Base-by-base conservation (phyloP, 768 basidiomycete genomes). In the Auricularia cornea region DNA sequence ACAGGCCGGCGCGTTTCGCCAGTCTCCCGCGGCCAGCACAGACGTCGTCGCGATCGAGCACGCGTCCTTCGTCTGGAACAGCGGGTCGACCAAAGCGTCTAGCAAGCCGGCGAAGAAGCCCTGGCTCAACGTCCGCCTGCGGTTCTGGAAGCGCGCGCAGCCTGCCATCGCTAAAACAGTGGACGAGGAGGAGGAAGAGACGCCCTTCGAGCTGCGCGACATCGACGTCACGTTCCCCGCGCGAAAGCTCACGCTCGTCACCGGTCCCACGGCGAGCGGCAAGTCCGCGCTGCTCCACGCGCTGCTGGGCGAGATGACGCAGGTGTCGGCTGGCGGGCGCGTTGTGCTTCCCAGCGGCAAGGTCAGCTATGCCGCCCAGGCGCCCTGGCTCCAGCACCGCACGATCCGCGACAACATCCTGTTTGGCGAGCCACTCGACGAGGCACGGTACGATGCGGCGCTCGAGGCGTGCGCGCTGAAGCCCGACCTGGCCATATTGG, bases 241-340 rank as follows among this genome's bases (percentile, higher is more conserved):
- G 5, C 74, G 73, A 11, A 67, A 71, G 59, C 67, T 80, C 1
- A 73, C 78, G 0, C 67, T 79, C 30, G 70, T 80, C 29, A 72
- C 73, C 14, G 68, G 68, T 2, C 70, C 75, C 0, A 76, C 74
- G 6, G 76, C 75, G 20, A 64, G 67, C 11, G 77, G 75, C 10
- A 62, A 66, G 31, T 65, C 54, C 16, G 11, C 56, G 28, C 35
- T 75, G 4, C 66, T 74, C 12, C 70, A 64, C 11, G 86, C 87
- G 3, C 74, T 88, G 12, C 79, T 89, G 1, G 88, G 89, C 23
- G 89, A 90, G 70, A 80, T 92, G 82, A 86, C 87, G 0, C 72
- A 81, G 11, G 68, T 81, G 8, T 69, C 63, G 67, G 79, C 70
- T 14, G 60, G 80, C 14, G 83, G 83, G 1, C 74, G 77, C 16